Evolutionary conservation across 2,329 filamentous ascomycete species (phyloP), one percentile per base, ranked within the genome.

Genomic region (Ophiosphaerella herpotricha): DNA sequence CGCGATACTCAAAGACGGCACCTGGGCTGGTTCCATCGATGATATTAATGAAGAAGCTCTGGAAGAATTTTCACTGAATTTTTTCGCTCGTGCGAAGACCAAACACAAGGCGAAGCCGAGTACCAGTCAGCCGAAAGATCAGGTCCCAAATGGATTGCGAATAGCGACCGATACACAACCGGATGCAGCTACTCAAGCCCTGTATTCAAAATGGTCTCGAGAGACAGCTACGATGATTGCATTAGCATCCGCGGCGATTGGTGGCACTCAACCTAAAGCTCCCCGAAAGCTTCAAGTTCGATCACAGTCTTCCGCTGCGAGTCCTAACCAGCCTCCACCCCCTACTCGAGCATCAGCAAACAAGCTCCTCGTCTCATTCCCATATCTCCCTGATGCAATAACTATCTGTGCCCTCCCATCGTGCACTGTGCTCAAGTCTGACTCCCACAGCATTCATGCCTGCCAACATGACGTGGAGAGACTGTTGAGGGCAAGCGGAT

Each of bases 11-110:
- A 59, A 62, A 12, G 67, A 71, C 33, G 62, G 70, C 1, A 70
- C 67, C 5, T 73, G 70, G 70, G 65, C 68, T 5, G 70, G 69
- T 0, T 66, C 66, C 0, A 72, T 71, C 7, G 68, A 70, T 36
- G 70, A 71, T 23, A 49, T 52, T 16, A 69, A 68, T 34, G 66
- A 68, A 45, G 63, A 67, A n/a, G 68, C 70, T 0, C 48, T 73
- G 1, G 61, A 69, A 43, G 44, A 53, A 0, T 72, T 72, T 36
- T 66, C 63, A 0, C 39, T 60, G 4, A 70, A 71, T 24, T 71
- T 64, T 59, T 72, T 72, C 46, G 48, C 49, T 2, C 54, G 42
- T 5, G 43, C 57, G 8, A 66, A 55, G 24, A 21, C 39, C 1
- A 62, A 57, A 31, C 37, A 54, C 9, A 63, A 61, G 44, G 23